phyloP scores from a whole-genome alignment of 768 basidiomycete genomes.

The Mrakia hoshinonis region DNA sequence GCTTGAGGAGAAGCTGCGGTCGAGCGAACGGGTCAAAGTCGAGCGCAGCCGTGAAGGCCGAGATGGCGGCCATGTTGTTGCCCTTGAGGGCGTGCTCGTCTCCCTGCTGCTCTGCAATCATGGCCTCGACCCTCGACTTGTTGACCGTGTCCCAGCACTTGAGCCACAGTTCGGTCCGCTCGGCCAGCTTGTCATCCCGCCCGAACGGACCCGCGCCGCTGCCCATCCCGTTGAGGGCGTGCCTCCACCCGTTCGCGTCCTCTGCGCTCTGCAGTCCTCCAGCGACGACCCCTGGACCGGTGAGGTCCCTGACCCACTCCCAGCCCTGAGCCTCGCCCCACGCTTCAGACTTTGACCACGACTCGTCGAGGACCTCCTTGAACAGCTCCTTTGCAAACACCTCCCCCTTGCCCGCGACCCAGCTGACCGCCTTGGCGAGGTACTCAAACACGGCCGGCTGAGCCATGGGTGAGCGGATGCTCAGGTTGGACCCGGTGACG shows the following conservation, averaged over 20 bases:
- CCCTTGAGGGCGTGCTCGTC: neutral
- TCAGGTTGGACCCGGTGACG: neutral
- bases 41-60: constrained; percentile 7
- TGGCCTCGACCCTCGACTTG: neutral
- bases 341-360: neutral
- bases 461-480: constrained; percentile 8
- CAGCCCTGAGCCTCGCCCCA: constrained; percentile 1
- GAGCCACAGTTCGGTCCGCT: neutral
- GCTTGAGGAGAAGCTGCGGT: constrained; percentile 4
- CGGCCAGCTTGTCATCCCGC: neutral
- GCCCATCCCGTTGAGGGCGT: neutral
- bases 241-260: neutral
- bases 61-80: constrained; percentile 8
- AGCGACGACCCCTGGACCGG: neutral
- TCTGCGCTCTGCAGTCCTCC: neutral
- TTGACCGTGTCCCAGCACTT: constrained; percentile 6
- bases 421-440: neutral
- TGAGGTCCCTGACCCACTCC: constrained; percentile 6
- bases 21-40: neutral
- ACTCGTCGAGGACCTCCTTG: constrained; percentile 7
- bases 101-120: constrained; percentile 7
- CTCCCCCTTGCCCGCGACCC: neutral
- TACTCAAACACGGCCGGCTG: neutral
- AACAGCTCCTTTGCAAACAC: neutral
- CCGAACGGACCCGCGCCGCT: neutral